Evolutionary conservation across 192 early-diverging fungal species (phyloP), one percentile per base, ranked within the genome.

Genomic region (Anaeromyces robustus): DNA sequence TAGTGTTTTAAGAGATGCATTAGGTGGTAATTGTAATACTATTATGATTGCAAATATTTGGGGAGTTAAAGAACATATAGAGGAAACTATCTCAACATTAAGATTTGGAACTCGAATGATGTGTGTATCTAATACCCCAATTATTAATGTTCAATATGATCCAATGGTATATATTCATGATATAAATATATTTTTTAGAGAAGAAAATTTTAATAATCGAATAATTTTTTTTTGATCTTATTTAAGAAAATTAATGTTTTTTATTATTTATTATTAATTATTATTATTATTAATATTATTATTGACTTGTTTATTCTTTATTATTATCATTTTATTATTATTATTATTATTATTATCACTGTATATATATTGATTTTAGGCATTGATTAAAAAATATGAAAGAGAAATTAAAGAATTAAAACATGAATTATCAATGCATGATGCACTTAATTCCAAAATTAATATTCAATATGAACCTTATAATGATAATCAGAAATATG

Each of bases 81-180:
- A 92, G 83, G 90, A 92, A 89, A 92, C 90, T 19, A 91, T 92
- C 28, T 88, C 86, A 18, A 92, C 90, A 11, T 85, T 92, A 19
- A 83, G 90, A 13, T 92, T 92, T 81, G 89, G 89, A 9, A 92
- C 89, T 13, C 81, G 90, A 19, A 92, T 92, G 90, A 91, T 90
- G 89, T 92, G 90, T 80, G 90, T 92, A 3, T 79, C 85, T 30
- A 87, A 84, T 80, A 84, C 86, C 5, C 90, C 90, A 30, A 84
- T 86, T 77, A 31, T 90, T 34, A 91, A 91, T 82, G 85, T 92
- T 11, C 89, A 91, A 79, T 90, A 87, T 79, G 90, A 92, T 80
- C 90, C 90, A 2, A 28, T 90, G 28, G 52, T 68, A 68, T 39
- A 39, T 39, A 39, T 32, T 11, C 3, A n/a, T n/a, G n/a, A n/a